phyloP scores from a whole-genome alignment of 306 rosid genomes.

The Prunus mume region DNA sequence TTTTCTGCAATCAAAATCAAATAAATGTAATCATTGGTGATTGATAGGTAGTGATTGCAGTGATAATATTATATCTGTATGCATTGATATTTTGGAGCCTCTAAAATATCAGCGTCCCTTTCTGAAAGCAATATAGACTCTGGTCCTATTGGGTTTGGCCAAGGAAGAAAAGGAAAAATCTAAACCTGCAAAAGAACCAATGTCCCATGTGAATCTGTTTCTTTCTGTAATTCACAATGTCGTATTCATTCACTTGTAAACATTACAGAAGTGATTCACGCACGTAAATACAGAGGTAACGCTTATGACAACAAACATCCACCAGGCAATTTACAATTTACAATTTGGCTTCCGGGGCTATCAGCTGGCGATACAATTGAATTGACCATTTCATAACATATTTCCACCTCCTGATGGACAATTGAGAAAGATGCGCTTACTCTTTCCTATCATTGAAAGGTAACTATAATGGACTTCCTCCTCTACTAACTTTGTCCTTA shows the following conservation, averaged over 20 bases:
- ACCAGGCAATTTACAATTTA: too few relatives aligned
- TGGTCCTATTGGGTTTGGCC: neutral
- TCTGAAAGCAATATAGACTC: conserved; percentile 9
- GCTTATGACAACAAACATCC: neutral
- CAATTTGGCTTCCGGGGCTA: neutral
- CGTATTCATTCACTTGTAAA: neutral
- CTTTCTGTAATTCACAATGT: neutral
- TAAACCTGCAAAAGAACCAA: conserved; percentile 17
- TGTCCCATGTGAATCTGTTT: conserved; percentile 28
- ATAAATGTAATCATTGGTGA: neutral
- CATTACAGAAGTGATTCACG: too few relatives aligned
- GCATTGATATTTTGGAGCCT: conserved; percentile 18
- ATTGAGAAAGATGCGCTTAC: neutral
- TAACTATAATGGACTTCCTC: neutral
- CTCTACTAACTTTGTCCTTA: neutral
- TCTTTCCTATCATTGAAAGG: neutral
- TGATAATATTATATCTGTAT: neutral
- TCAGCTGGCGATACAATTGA: too few relatives aligned
- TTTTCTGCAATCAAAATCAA: neutral
- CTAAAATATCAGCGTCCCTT: conserved; percentile 34
- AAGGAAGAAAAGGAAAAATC: neutral
- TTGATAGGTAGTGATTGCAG: neutral
- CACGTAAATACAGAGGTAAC: too few relatives aligned
- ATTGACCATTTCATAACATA: too few relatives aligned
- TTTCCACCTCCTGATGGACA: too few relatives aligned